phyloP scores from a whole-genome alignment of 2,329 filamentous ascomycete species.

The Rutstroemia sydowiana region DNA sequence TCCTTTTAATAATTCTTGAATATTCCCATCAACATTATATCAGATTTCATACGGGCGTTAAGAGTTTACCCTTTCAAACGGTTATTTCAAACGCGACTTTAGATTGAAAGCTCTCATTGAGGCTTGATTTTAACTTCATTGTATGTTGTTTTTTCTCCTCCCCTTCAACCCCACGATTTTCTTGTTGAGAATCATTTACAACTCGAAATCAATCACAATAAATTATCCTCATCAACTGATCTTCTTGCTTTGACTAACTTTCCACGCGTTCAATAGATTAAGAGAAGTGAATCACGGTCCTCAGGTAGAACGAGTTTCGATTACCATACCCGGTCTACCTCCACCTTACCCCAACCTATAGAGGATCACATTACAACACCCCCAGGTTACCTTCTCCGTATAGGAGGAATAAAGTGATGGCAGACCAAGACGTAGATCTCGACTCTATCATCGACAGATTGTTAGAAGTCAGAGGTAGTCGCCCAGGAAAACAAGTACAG shows the following conservation, averaged over 20 bases:
- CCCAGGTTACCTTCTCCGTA: constrained; percentile 25
- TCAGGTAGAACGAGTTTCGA: not conserved
- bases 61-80: not conserved
- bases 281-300: constrained; percentile 6
- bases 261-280: not conserved
- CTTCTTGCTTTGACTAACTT: not conserved
- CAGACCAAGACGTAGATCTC: constrained; percentile 89
- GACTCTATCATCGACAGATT: constrained; percentile 99
- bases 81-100: not conserved
- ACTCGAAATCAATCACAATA: not conserved
- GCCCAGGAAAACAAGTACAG: constrained; percentile 97
- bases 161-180: not conserved
- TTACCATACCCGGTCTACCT: not conserved
- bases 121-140: constrained; percentile 6
- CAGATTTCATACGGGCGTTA: not conserved
- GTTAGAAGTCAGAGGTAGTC: constrained; percentile 93
- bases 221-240: not conserved
- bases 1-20: not conserved
- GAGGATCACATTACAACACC: constrained; percentile 25
- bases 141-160: not conserved
- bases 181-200: constrained; percentile 6
- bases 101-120: constrained; percentile 1
- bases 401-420: constrained; percentile 45
- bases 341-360: constrained; percentile 15
- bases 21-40: not conserved